Evolutionary conservation across 768 basidiomycete genomes (phyloP).

Genomic region (Pisolithus orientalis): DNA sequence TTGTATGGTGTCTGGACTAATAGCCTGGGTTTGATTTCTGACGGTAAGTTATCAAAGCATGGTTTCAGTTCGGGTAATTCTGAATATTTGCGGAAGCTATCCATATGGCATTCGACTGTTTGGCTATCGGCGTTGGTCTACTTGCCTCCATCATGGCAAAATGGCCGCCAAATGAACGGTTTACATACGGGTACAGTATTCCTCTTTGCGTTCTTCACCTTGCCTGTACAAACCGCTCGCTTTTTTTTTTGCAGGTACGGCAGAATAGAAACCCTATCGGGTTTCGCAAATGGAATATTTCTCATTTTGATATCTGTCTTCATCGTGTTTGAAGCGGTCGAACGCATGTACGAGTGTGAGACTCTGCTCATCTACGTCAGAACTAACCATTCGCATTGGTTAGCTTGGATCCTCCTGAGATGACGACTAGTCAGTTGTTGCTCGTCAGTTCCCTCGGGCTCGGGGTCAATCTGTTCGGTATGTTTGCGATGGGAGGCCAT

Average conservation of each 20-base stretch:
- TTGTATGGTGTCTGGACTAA: slow-evolving; percentile 97
- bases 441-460: slow-evolving; percentile 86
- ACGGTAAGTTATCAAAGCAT: slow-evolving; percentile 52
- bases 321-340: slow-evolving; percentile 96
- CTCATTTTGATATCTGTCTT: slow-evolving; percentile 92
- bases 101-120: slow-evolving; percentile 99
- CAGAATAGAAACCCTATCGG: slow-evolving; percentile 94
- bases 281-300: slow-evolving; percentile 97
- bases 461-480: slow-evolving; percentile 93
- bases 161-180: slow-evolving; percentile 91
- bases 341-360: slow-evolving; percentile 63
- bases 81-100: slow-evolving; percentile 55
- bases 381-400: no score
- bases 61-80: neutral
- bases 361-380: neutral
- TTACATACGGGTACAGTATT: slow-evolving; percentile 81
- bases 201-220: neutral
- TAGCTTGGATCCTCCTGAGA: slow-evolving; percentile 91
- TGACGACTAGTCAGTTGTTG: slow-evolving; percentile 91
- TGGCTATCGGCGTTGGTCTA: slow-evolving; percentile 93
- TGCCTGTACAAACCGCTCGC: neutral
- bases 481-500: slow-evolving; percentile 98
- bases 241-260: slow-evolving; percentile 58
- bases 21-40: slow-evolving; percentile 91
- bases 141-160: slow-evolving; percentile 97